phyloP scores from a whole-genome alignment of 208 protist genomes.

The Polymyxa betae region DNA sequence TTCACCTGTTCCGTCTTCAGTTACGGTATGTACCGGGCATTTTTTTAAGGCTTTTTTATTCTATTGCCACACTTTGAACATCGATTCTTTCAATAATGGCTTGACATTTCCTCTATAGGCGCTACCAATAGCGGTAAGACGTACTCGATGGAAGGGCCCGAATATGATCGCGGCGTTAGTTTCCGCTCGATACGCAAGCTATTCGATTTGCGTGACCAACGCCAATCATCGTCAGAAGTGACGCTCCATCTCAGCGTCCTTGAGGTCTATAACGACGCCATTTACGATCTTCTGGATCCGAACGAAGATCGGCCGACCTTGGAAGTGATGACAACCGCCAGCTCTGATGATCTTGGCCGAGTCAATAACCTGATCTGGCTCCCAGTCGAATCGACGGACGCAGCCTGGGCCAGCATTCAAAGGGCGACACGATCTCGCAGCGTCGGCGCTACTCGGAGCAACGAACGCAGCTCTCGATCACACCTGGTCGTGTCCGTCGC shows the following conservation, averaged over 20 bases:
- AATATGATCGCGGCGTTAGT: slow-evolving; percentile 17
- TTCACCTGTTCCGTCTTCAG: slow-evolving; percentile 50
- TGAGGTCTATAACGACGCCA: slow-evolving; percentile 43
- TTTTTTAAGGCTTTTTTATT: background rate
- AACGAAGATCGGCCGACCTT: background rate
- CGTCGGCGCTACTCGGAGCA: background rate
- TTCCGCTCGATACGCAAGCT: background rate
- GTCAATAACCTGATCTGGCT: slow-evolving; percentile 15
- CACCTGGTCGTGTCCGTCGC: background rate
- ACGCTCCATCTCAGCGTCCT: background rate
- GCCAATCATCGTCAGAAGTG: background rate
- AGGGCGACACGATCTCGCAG: background rate
- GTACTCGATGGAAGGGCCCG: slow-evolving; percentile 35
- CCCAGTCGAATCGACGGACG: background rate
- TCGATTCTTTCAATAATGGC: background rate
- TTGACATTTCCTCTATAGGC: background rate
- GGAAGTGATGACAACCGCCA: background rate
- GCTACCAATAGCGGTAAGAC: slow-evolving; percentile 48
- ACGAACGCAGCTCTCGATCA: slow-evolving; percentile 37
- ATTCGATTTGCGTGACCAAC: slow-evolving; percentile 25
- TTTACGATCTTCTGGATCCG: slow-evolving; percentile 25
- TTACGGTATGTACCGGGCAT: background rate
- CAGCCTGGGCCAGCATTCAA: background rate
- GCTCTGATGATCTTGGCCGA: background rate
- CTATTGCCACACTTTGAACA: background rate